Evolutionary conservation across 441 rosid species (phyloP), one percentile per base, ranked within the genome.

Genomic region (Adansonia grandidieri): DNA sequence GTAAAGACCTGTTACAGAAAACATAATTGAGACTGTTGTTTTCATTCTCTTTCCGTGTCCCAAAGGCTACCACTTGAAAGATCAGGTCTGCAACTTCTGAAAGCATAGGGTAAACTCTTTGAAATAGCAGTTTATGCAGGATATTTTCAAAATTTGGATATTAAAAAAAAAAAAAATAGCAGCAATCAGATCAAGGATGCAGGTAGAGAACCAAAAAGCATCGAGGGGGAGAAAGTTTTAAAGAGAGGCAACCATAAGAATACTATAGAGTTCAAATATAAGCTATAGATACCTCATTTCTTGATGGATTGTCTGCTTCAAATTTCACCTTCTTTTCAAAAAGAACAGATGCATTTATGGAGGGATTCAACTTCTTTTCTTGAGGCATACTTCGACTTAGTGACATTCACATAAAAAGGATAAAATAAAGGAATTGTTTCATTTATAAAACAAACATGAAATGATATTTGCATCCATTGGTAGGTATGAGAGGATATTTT

Each of bases 261-360:
- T 60, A 60, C 15, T 22, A 13, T n/a, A 61, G 42, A 62, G 66
- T 14, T 9, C 5, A 14, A 53, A 58, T 47, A 67, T 9, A 48
- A 44, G 70, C 50, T 40, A 72, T 15, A n/a, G 58, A 17, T 87
- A 92, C 97, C 94, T 84, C 85, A 14, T 82, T 85, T 80, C 70
- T 79, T 58, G 84, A 80, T 79, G 84, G 73, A 74, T 74, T 71
- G 10, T 47, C 80, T 69, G 40, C 77, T 71, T 71, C 79, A 76
- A 77, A 61, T 20, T 71, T 81, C 75, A 81, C 85, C 69, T 28
- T 86, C 48, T 40, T 80, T 80, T 71, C 84, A 74, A 88, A 68
- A 78, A 45, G 82, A 57, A 65, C 5, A 3, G 62, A 63, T 44
- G 77, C 65, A 56, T 71, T 78, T 61, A 80, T 85, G 45, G 84